Base-by-base conservation (phyloP, 257 asterid species). In the Plantago ovata region DNA sequence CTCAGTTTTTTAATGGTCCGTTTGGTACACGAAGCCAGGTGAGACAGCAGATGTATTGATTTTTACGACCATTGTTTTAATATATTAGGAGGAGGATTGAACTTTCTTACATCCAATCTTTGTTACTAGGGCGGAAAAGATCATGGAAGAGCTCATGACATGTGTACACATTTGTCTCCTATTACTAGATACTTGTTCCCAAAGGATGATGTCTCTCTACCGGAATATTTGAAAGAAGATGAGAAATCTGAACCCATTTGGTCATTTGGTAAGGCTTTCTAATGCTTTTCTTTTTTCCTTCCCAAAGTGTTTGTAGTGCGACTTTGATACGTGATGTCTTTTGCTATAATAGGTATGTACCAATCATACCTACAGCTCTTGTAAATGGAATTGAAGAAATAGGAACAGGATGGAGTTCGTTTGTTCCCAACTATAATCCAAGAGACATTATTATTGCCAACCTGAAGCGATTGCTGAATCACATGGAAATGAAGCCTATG, bases 301-400 rank as follows among this genome's bases (percentile, higher is more conserved):
- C 3, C 45, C 36, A 38, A n/a, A 28, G 16, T 58, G 23, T 62
- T 3, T 10, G 12, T 9, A 9, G 1, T 10, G 20, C 54, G 43
- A 16, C 47, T 38, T 56, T 28, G 62, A 36, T 8, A 57, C 43
- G 53, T 77, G 61, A 56, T 57, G 19, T 61, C 44, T 53, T n/a
- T n/a, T n/a, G n/a, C n/a, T n/a, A n/a, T n/a, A 24, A 45, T 52
- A 89, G 99, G 99, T 93, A 86, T 54, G 72, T 84, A 48, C 99
- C 99, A 1, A 79, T 75, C 63, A 84, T 93, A 63, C 99, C 99
- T 12, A 56, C 65, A 79, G 97, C 86, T 61, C 73, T 93, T n/a
- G 95, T 93, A 20, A 93, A 93, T 75, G 99, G 99, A 38, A 86
- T 97, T 78, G 99, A 93, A 81, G 99, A 97, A 56, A 93, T 93